Evolutionary conservation across 176 grass and related monocot species (phyloP), one percentile per base, ranked within the genome.

Genomic region (Urochloa ruziziensis): DNA sequence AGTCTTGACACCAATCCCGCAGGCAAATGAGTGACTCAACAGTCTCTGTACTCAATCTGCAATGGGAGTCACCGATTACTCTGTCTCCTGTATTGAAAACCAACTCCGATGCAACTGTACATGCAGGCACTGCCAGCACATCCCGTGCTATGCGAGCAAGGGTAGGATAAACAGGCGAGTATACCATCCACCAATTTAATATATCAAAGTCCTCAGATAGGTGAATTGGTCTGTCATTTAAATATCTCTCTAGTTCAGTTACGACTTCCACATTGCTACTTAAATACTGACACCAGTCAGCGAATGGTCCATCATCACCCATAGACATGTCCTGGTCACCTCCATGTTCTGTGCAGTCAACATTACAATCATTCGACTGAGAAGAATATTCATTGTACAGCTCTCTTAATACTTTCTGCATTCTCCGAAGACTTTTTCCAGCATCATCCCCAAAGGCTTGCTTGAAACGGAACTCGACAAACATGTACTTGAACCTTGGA

Each of bases 171-270:
- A 61, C 29, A 17, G 57, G 15, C 10, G 39, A 30, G 16, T 78
- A 30, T 46, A 62, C 36, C 57, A 21, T 78, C 57, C 57, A 78
- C 57, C 60, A 79, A 4, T 64, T 65, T 30, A 65, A 9, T 65
- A 65, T n/a, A 11, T 49, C 18, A n/a, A 79, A 34, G 25, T 82
- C 35, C 9, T 59, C 4, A 46, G 9, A 42, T 42, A 5, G 10
- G 3, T 69, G 9, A 70, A 70, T 42, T 32, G 65, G 79, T 5
- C 62, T 58, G 23, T 82, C 66, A 21, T 59, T 43, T 36, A 82
- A 58, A 36, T 82, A 81, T 42, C 48, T 53, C 40, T 81, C 65
- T 23, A 70, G n/a, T 70, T 82, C 24, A 5, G 51, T 43, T 9
- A 16, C 54, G 24, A 30, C 37, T 70, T 59, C 16, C 4, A 12